Evolutionary conservation across 805 yeast genomes (phyloP).

Genomic region (Lachancea kluyveri): DNA sequence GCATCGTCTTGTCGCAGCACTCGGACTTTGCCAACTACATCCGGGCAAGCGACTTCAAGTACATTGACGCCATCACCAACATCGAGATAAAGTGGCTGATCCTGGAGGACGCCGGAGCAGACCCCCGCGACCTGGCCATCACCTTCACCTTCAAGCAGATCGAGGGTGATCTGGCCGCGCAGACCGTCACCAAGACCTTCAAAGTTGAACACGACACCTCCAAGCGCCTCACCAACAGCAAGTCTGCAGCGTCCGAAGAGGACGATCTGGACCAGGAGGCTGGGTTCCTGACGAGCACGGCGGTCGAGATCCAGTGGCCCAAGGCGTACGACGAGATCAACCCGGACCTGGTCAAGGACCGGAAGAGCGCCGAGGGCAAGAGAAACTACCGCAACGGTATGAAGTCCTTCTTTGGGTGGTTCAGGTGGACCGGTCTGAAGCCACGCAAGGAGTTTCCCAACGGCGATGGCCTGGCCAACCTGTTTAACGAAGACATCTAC

Average conservation of each 20-base stretch:
- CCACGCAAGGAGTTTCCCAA: slow-evolving; percentile 72
- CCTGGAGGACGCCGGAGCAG: slow-evolving; percentile 28
- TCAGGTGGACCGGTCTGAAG: slow-evolving; percentile 73
- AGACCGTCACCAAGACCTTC: slow-evolving; percentile 57
- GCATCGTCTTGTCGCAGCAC: slow-evolving; percentile 73
- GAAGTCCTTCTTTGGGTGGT: slow-evolving; percentile 86
- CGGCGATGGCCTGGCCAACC: slow-evolving; percentile 71
- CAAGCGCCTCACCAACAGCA: slow-evolving; percentile 11
- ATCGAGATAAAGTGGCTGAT: slow-evolving; percentile 52
- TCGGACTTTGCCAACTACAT: slow-evolving; percentile 81
- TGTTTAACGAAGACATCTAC: slow-evolving; percentile 71
- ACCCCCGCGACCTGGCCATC: slow-evolving; percentile 54
- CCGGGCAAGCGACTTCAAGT: slow-evolving; percentile 69
- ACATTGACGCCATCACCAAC: slow-evolving; percentile 59
- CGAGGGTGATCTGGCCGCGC: slow-evolving; percentile 46
- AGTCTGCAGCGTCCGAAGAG: slow-evolving; percentile 11
- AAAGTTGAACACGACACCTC: slow-evolving; percentile 30
- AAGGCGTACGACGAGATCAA: slow-evolving; percentile 46
- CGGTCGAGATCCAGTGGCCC: slow-evolving; percentile 67
- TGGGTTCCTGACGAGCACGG: slow-evolving; percentile 48
- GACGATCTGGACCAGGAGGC: slow-evolving; percentile 43
- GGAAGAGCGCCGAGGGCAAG: slow-evolving; percentile 46
- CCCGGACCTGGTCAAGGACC: slow-evolving; percentile 44
- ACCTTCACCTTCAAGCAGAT: slow-evolving; percentile 49
- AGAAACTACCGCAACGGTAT: slow-evolving; percentile 60